A percentile compares a stretch with the other conserved stretches of the same genome.
These are phyloP conservation scores for Basipetospora chlamydospora DNA, from an alignment of 2,329 filamentous ascomycete genomes.

Conservation along the genomic window DNA sequence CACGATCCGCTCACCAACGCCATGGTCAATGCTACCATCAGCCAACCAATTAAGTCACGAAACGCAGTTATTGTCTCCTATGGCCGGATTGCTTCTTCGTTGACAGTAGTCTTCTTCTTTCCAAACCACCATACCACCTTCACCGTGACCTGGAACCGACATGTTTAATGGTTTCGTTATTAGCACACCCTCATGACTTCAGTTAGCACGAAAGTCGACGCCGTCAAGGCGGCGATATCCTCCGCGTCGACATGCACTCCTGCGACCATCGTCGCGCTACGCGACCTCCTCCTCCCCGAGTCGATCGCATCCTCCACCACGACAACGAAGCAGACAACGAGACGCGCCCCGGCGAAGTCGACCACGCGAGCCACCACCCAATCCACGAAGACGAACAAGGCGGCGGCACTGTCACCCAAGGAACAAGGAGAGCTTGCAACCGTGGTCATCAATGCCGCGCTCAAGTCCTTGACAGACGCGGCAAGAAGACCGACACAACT, in stretches of 20 bases:
- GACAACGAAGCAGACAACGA: conserved; percentile 12
- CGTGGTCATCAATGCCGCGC: conserved; percentile 54
- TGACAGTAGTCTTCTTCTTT: conserved; percentile 1
- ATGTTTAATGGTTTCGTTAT: conserved; percentile 16
- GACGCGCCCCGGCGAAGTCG: conserved; percentile 5
- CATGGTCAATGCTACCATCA: too few relatives aligned
- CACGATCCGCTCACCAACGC: neutral
- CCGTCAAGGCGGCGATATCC: conserved; percentile 38
- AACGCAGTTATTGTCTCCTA: conserved; percentile 12
- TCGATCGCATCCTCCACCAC: conserved; percentile 15
- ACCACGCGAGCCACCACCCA: neutral
- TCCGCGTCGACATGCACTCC: conserved; percentile 39
- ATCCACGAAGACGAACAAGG: neutral
- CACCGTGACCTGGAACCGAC: too few relatives aligned
- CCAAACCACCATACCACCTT: too few relatives aligned
- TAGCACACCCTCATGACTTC: conserved; percentile 11
- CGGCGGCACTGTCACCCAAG: conserved; percentile 30
- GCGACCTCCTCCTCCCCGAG: conserved; percentile 28
- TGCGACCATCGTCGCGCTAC: conserved; percentile 29
- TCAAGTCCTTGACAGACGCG: conserved; percentile 55
- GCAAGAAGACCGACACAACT: conserved; percentile 31
- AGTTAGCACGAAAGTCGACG: conserved; percentile 22
- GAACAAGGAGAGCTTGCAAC: conserved; percentile 59
- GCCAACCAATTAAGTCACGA: conserved; percentile 8
- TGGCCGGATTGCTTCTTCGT: conserved; percentile 11